These are phyloP conservation scores for Leishmania lainsoni DNA, from an alignment of 208 protist species.

Conservation along the genomic window DNA sequence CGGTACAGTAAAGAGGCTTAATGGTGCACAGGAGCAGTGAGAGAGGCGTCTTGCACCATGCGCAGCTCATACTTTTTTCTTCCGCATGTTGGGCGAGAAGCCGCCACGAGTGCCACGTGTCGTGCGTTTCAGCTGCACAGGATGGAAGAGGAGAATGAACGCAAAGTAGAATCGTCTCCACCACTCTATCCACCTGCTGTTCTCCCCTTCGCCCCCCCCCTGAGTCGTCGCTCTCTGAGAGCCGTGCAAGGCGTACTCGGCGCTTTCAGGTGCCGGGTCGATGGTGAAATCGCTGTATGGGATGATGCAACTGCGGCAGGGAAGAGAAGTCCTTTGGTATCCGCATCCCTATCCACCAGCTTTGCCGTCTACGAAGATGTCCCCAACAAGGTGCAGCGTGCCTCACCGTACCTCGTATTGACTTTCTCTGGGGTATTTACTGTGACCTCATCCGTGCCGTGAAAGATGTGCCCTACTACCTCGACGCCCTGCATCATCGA, in stretches of 20 bases:
- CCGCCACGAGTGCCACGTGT: neutral
- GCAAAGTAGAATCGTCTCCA: neutral
- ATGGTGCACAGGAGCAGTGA: neutral
- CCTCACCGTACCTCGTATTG: slow-evolving; percentile 36
- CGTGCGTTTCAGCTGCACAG: neutral
- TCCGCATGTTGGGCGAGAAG: neutral
- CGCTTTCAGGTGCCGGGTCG: neutral
- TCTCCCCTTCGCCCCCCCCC: neutral
- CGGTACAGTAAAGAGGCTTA: neutral
- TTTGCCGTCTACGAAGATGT: neutral
- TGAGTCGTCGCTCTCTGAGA: neutral
- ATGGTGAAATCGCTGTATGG: neutral
- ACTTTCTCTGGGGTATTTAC: slow-evolving; percentile 41
- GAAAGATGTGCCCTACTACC: slow-evolving; percentile 33
- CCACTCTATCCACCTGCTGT: neutral
- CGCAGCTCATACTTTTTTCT: neutral
- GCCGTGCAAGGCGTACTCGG: neutral
- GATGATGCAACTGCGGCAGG: neutral
- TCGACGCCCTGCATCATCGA: slow-evolving; percentile 77
- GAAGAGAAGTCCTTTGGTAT: neutral
- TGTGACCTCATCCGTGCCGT: slow-evolving; percentile 26
- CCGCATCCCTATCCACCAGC: neutral
- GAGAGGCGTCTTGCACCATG: neutral
- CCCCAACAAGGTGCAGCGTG: slow-evolving; percentile 27
- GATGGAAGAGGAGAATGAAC: neutral